Base-by-base conservation (phyloP, 768 basidiomycete species). In the Chalciporus chontae region DNA sequence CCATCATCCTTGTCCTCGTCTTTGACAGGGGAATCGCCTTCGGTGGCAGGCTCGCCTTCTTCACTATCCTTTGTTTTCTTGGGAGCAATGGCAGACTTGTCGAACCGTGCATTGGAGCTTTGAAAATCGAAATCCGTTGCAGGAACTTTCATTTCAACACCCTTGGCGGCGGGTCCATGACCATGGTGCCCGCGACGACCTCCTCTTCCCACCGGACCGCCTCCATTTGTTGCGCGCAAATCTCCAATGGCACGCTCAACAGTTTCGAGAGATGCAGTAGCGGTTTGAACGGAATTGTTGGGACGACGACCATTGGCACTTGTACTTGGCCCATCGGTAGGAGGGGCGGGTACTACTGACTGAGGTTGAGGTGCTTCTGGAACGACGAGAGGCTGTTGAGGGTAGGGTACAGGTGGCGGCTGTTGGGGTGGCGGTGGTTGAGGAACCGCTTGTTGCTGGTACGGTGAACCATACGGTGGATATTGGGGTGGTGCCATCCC, bases 61-160 rank as follows among this genome's bases (percentile, higher is more conserved):
- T 50, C 63, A 6, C 27, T 51, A 11, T 64, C 66, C 46, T 58
- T 68, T 48, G 38, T 61, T 54, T 66, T 66, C 62, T 68, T 63
- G 29, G 70, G 71, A 36, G 66, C 71, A 34, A 82, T 50, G 13
- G 84, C 78, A 9, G 79, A 71, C 66, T 92, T 91, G 71, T 91
- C 87, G 57, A 93, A 93, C 45, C 81, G 81, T 3, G 85, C 85
- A 57, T 92, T 94, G 47, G 80, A 79, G 48, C 75, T 76, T 64
- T 79, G 72, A 65, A 93, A 94, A 70, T 93, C 90, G 62, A 92
- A 93, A 64, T 92, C 90, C 0, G 82, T 83, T 1, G 74, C 64
- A 0, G 90, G 90, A 0, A 92, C 85, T 29, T 70, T 69, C n/a
- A 78, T 50, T 18, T 76, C 74, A 17, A 55, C 63, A 2, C 62